A percentile compares a stretch with the other conserved stretches of the same genome.
Evolutionary conservation across 331 rosid species (phyloP).

Genomic region (Rhamnella rubrinervis): DNA sequence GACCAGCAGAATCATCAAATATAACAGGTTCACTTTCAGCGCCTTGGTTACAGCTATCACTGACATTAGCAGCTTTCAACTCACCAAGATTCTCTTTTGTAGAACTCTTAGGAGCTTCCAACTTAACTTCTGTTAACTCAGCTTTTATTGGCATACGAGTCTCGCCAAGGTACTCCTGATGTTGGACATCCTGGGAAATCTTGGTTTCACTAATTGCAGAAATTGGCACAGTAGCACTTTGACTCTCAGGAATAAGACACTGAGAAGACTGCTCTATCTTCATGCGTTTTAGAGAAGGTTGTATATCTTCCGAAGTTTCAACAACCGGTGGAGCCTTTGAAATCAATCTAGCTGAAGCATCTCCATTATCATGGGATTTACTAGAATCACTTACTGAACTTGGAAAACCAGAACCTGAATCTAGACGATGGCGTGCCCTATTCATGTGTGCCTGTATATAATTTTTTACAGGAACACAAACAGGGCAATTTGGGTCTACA

Average conservation of each 20-base stretch:
- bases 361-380: slow-evolving; percentile 50
- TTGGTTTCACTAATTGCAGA: slow-evolving; percentile 46
- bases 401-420: slow-evolving; percentile 50
- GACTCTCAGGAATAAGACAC: slow-evolving; percentile 53
- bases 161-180: slow-evolving; percentile 50
- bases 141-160: slow-evolving; percentile 48
- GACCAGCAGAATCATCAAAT: slow-evolving; percentile 45
- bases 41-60: slow-evolving; percentile 39
- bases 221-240: slow-evolving; percentile 44
- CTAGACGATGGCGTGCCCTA: slow-evolving; percentile 34
- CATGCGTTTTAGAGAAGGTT: slow-evolving; percentile 74
- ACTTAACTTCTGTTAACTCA: slow-evolving; percentile 60
- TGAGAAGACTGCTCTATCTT: slow-evolving; percentile 72
- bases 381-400: slow-evolving; percentile 47
- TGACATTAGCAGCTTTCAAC: slow-evolving; percentile 43
- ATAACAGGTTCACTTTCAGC: slow-evolving; percentile 42
- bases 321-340: slow-evolving; percentile 38
- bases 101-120: slow-evolving; percentile 43
- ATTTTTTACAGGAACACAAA: slow-evolving; percentile 67
- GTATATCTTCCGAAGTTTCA: slow-evolving; percentile 62
- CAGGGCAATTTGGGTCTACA: slow-evolving; percentile 67
- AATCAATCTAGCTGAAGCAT: slow-evolving; percentile 41
- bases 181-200: slow-evolving; percentile 47
- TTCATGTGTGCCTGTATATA: slow-evolving; percentile 33
- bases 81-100: slow-evolving; percentile 43